Conservation (phyloP, 106 monocot genomes). For the Xerophyta viscosa region DNA sequence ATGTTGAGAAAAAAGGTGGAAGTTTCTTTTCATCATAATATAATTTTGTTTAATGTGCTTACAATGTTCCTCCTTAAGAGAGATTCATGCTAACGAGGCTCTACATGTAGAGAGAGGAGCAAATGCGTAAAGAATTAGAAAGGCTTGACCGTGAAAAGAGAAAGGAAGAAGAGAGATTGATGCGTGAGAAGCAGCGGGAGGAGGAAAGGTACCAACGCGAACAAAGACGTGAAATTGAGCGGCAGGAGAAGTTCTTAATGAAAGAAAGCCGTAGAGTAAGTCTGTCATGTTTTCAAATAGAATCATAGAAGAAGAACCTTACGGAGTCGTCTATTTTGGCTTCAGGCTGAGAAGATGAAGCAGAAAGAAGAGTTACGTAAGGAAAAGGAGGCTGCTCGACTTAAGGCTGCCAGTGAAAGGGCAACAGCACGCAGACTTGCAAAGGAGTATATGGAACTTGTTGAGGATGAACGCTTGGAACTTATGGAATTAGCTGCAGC, state of each 20-base stretch:
- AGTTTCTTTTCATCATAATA: neutral
- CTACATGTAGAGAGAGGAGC: constrained; percentile 66
- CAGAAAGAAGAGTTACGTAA: constrained; percentile 80
- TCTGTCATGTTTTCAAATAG: too few relatives aligned
- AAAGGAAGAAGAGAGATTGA: constrained; percentile 89
- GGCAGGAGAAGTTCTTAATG: constrained; percentile 80
- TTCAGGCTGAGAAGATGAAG: constrained; percentile 83
- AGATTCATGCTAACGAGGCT: neutral
- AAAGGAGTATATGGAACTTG: constrained; percentile 80
- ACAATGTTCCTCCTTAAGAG: neutral
- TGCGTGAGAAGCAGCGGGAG: constrained; percentile 91
- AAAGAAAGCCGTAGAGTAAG: constrained; percentile 71
- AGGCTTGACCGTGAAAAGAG: constrained; percentile 80
- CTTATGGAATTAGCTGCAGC: constrained; percentile 92
- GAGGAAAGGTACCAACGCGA: constrained; percentile 77
- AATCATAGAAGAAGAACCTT: too few relatives aligned
- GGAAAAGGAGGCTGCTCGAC: constrained; percentile 87
- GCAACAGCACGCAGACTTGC: constrained; percentile 93
- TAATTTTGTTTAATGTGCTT: neutral
- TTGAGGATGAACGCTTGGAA: constrained; percentile 96
- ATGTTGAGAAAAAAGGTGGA: constrained; percentile 84
- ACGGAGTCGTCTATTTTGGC: neutral
- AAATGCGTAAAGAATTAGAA: constrained; percentile 90
- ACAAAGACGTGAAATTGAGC: constrained; percentile 69
- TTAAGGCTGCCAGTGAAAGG: constrained; percentile 85